These are phyloP conservation scores for Podospora pseudoanserina DNA, from an alignment of 495 filamentous ascomycete genomes.

Conservation along the genomic window DNA sequence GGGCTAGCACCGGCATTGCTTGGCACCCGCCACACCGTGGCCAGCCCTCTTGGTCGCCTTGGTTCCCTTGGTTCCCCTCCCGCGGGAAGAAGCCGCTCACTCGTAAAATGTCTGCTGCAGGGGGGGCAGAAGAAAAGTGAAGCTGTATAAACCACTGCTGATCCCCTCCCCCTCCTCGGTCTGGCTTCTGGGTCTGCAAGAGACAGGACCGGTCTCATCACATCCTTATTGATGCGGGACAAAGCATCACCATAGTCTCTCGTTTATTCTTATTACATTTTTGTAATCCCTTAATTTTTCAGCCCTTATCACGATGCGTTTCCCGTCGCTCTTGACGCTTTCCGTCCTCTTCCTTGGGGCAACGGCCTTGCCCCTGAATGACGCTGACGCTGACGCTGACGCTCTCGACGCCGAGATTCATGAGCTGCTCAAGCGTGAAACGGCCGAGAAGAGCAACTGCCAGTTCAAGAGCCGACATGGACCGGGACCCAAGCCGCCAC, in stretches of 20 bases:
- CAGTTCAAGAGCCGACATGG: conserved; percentile 8
- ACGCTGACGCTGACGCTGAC: not conserved
- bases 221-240: conserved; percentile 4
- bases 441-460: conserved; percentile 3
- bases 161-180: conserved; percentile 8
- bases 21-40: conserved; percentile 5
- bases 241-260: conserved; percentile 1
- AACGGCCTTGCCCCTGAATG: conserved; percentile 2
- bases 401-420: conserved; percentile 1
- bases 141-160: conserved; percentile 6
- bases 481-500: not conserved
- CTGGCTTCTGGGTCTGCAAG: conserved; percentile 10
- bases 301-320: conserved; percentile 20
- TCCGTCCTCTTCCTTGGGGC: conserved; percentile 21
- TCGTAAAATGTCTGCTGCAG: not conserved
- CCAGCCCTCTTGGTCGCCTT: not conserved
- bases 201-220: not conserved
- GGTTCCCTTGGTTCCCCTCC: not conserved
- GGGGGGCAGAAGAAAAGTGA: not conserved
- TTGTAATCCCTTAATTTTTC: not conserved
- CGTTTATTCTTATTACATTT: not conserved
- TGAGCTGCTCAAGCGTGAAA: not conserved
- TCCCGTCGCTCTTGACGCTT: conserved; percentile 26
- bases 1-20: conserved; percentile 12
- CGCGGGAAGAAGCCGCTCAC: not conserved